Evolutionary conservation across 352 stramenopile genomes (phyloP), one percentile per base, ranked within the genome.

Genomic region (Pythium dissotocum): DNA sequence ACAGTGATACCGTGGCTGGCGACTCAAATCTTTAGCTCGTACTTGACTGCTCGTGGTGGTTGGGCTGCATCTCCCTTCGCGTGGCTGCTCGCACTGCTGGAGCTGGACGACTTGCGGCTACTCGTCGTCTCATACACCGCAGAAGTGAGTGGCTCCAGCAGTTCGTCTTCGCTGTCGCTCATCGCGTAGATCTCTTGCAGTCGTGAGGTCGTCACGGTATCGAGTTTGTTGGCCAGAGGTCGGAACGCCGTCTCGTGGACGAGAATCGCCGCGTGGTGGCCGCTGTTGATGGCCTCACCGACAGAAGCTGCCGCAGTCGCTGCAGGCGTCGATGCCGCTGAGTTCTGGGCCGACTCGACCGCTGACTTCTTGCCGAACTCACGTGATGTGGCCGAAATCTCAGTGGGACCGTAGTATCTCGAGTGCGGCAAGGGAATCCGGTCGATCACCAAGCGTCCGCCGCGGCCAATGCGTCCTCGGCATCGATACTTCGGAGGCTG

Each of bases 121-220:
- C 72, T 60, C 18, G 71, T 21, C 4, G 60, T 67, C 46, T 93
- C 85, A 36, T 83, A 83, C 21, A 93, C 80, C 0, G 77, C 77
- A 0, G 82, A 77, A 16, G 77, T 86, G 35, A 91, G 65, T 12
- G 77, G 77, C 58, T 95, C 87, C 18, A 95, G 44, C 1, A 85
- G 42, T 61, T 95, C 87, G 57, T 95, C 87, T 67, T 95, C 87
- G 30, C 85, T 93, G 70, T 95, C 87, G 57, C 87, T 95, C 87
- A 95, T 93, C 61, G 63, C 51, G 69, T 93, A 95, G 42, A 95
- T 95, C 61, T 92, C 83, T 59, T 93, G 76, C 44, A 95, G 51
- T 10, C 82, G 77, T 59, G 77, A 78, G 2, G 77, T 79, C 38
- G 84, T 90, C 16, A 92, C 61, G 26, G 69, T 61, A 12, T 81